Evolutionary conservation across 345 rosid species (phyloP), one percentile per base, ranked within the genome.

Genomic region (Moricandia moricandioides): DNA sequence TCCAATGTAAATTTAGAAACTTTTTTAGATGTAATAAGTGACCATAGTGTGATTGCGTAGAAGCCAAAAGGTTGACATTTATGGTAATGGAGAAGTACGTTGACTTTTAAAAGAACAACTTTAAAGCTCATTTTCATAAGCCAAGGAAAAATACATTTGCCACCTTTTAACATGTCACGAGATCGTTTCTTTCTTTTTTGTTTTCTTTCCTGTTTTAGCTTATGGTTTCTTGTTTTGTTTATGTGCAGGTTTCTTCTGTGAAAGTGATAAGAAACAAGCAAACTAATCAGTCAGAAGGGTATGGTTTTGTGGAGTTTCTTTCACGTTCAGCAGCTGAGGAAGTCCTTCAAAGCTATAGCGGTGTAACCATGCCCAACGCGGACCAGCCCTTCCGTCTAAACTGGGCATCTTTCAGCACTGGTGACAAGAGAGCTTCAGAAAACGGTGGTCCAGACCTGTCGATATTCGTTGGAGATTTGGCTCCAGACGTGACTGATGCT

Each of bases 231-330:
- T 69, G 65, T 21, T 56, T 8, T 66, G 62, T 39, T 47, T 35
- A 35, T 45, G 7, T 78, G 67, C 76, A 91, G 96, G 93, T 91
- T 75, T 69, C 82, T 31, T 84, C 89, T 45, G 96, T 87, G 43
- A 91, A 91, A 83, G 87, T 91, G 52, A 91, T 91, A 6, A 87
- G 97, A 13, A 89, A 91, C 82, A 91, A 89, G 85, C 96, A 85
- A 70, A 91, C 97, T 65, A 89, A 87, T 71, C 89, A 83, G 61
- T 87, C 90, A 4, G 96, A 89, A 82, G 91, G 97, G 13, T 91
- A 91, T 73, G 93, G 97, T 14, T 91, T 91, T 58, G 85, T 91
- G 10, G 97, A 91, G 86, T 91, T 91, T 71, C 76, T 62, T 69
- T 83, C 93, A 52, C 97, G 83, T 79, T 85, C 86, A 30, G 81